Conservation (phyloP, 345 rosid genomes). For the Bruguiera gymnorhiza region DNA sequence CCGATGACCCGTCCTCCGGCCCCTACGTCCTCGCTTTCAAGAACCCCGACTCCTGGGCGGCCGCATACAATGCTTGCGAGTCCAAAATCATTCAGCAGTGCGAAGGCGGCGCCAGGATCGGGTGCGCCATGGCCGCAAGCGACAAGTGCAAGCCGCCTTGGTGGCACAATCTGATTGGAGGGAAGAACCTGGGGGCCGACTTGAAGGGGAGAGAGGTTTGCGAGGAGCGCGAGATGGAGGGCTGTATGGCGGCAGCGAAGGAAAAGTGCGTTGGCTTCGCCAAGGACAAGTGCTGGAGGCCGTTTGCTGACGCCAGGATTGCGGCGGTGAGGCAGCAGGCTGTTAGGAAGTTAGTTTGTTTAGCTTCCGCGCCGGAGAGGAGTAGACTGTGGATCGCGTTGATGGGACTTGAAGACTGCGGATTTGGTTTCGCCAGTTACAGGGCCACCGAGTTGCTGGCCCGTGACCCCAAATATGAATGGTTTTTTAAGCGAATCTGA, state of each 20-base stretch:
- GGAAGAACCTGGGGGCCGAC: slow-evolving; percentile 25
- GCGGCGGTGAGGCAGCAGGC: slow-evolving; percentile 28
- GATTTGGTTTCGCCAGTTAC: slow-evolving; percentile 25
- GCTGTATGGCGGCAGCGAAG: slow-evolving; percentile 54
- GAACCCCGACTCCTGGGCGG: slow-evolving; percentile 54
- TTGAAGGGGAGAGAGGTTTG: slow-evolving; percentile 64
- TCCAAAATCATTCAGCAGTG: slow-evolving; percentile 57
- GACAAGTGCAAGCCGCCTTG: slow-evolving; percentile 71
- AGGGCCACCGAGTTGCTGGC: slow-evolving; percentile 48
- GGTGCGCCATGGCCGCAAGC: slow-evolving; percentile 79
- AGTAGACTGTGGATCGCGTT: slow-evolving; percentile 24
- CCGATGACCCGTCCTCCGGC: slow-evolving; percentile 41
- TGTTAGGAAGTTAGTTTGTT: slow-evolving; percentile 35
- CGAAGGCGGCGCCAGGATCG: slow-evolving; percentile 71
- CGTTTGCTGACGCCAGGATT: slow-evolving; percentile 69
- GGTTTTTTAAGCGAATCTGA: slow-evolving; percentile 12
- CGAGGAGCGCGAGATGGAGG: slow-evolving; percentile 72
- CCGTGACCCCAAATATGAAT: slow-evolving; percentile 10
- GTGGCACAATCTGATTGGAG: slow-evolving; percentile 53
- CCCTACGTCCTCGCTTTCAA: slow-evolving; percentile 66
- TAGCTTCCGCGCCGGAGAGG: slow-evolving; percentile 44
- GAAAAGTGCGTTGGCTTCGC: slow-evolving; percentile 68
- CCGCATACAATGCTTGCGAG: slow-evolving; percentile 46
- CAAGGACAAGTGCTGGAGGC: slow-evolving; percentile 43
- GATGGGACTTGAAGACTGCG: slow-evolving; percentile 24